These are phyloP conservation scores for Bruguiera parviflora DNA, from an alignment of 345 rosid genomes.

Conservation along the genomic window DNA sequence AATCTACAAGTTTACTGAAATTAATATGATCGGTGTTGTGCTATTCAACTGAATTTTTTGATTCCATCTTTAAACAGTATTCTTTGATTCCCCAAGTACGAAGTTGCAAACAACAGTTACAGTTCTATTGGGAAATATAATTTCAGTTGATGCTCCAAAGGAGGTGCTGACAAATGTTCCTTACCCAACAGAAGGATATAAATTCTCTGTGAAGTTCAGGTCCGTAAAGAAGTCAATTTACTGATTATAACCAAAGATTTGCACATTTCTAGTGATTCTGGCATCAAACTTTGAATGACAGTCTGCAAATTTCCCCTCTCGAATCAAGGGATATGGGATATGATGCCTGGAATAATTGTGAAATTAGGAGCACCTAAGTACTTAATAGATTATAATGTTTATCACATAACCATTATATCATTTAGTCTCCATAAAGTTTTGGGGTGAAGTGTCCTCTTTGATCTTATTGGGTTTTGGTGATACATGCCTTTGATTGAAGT, in stretches of 20 bases:
- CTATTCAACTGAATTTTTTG: slow-evolving; percentile 20
- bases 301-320: background rate
- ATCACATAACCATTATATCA: no score
- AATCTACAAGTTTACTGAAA: slow-evolving; percentile 3
- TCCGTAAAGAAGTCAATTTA: slow-evolving; percentile 23
- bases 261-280: background rate
- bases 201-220: slow-evolving; percentile 74
- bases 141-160: slow-evolving; percentile 64
- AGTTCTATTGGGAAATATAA: slow-evolving; percentile 51
- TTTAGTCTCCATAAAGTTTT: no score
- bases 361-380: no score
- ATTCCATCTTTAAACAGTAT: slow-evolving; percentile 41
- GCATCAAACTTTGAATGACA: background rate
- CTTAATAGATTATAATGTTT: no score
- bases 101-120: slow-evolving; percentile 64
- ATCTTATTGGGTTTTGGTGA: background rate
- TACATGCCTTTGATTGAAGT: slow-evolving; percentile 24
- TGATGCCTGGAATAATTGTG: no score
- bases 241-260: background rate
- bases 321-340: background rate
- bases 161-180: slow-evolving; percentile 75
- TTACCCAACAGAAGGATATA: slow-evolving; percentile 65
- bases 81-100: slow-evolving; percentile 50
- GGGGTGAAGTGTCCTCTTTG: no score
- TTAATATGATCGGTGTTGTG: background rate